phyloP scores from a whole-genome alignment of 495 filamentous ascomycete species.

The Endocarpon pusillum region DNA sequence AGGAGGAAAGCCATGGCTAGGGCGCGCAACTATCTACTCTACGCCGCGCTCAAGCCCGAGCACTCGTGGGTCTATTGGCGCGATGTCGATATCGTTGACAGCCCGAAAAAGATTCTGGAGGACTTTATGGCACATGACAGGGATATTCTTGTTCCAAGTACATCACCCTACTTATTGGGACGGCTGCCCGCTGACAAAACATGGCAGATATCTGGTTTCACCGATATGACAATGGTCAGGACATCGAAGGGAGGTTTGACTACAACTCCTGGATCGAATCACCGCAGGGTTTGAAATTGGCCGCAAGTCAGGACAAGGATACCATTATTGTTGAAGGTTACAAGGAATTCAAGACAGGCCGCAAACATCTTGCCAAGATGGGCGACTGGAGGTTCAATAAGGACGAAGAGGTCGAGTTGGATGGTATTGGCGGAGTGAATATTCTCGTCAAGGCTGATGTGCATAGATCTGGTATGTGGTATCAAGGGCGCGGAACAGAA shows the following conservation, averaged over 20 bases:
- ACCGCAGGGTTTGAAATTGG: constrained; percentile 56
- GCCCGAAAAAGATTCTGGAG: constrained; percentile 71
- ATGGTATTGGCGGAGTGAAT: constrained; percentile 93
- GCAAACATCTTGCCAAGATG: constrained; percentile 70
- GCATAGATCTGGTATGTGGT: constrained; percentile 66
- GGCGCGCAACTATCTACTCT: constrained; percentile 83
- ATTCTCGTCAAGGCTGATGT: constrained; percentile 96
- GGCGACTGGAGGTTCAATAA: constrained; percentile 85
- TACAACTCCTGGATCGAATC: constrained; percentile 99
- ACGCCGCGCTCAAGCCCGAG: constrained; percentile 69
- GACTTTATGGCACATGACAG: constrained; percentile 88
- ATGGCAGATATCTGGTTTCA: constrained; percentile 90
- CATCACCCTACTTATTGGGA: constrained; percentile 15
- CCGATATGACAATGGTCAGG: constrained; percentile 60
- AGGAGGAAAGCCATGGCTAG: constrained; percentile 78
- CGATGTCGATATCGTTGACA: constrained; percentile 90
- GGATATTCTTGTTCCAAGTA: constrained; percentile 93
- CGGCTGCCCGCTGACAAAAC: not conserved
- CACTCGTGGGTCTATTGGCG: constrained; percentile 99
- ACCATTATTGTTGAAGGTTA: constrained; percentile 84
- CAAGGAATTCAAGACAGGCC: constrained; percentile 77
- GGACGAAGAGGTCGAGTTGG: constrained; percentile 75
- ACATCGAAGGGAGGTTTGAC: constrained; percentile 94
- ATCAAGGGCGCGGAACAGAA: not conserved
- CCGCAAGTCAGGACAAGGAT: constrained; percentile 55